phyloP scores from a whole-genome alignment of 768 basidiomycete genomes.

The Lenzites betulinus region DNA sequence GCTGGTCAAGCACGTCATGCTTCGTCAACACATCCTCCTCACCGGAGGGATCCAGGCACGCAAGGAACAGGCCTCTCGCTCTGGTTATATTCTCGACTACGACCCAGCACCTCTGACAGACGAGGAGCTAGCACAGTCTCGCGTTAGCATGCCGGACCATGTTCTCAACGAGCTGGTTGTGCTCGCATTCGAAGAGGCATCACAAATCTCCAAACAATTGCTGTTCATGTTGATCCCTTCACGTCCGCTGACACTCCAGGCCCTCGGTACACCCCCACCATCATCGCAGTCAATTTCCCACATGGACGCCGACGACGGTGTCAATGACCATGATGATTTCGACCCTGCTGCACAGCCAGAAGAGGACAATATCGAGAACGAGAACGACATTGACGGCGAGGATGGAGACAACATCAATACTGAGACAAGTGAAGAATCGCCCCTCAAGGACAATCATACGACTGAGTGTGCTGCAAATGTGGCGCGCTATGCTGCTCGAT shows the following conservation, averaged over 20 bases:
- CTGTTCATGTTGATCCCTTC: neutral
- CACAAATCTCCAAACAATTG: neutral
- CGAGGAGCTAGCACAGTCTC: neutral
- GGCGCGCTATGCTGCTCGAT: neutral
- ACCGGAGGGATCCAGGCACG: slow-evolving; percentile 22
- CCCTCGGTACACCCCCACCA: neutral
- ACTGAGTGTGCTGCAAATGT: too few relatives aligned
- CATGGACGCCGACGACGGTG: too few relatives aligned
- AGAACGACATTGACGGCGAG: too few relatives aligned
- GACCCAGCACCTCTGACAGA: slow-evolving; percentile 15
- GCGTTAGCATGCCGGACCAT: neutral
- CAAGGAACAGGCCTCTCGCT: slow-evolving; percentile 19
- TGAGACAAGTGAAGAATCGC: too few relatives aligned
- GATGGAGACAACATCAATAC: too few relatives aligned
- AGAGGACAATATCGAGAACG: too few relatives aligned
- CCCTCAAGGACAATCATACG: too few relatives aligned
- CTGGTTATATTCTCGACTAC: slow-evolving; percentile 29
- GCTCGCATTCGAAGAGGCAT: slow-evolving; percentile 4
- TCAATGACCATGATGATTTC: too few relatives aligned
- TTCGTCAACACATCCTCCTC: slow-evolving; percentile 30
- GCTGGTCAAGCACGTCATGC: slow-evolving; percentile 31
- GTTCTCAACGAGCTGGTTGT: slow-evolving; percentile 3
- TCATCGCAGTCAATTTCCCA: too few relatives aligned
- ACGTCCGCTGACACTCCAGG: neutral
- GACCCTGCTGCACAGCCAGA: too few relatives aligned